Conservation (phyloP, 2,329 filamentous ascomycete genomes). For the Dichotomopilus funicola region DNA sequence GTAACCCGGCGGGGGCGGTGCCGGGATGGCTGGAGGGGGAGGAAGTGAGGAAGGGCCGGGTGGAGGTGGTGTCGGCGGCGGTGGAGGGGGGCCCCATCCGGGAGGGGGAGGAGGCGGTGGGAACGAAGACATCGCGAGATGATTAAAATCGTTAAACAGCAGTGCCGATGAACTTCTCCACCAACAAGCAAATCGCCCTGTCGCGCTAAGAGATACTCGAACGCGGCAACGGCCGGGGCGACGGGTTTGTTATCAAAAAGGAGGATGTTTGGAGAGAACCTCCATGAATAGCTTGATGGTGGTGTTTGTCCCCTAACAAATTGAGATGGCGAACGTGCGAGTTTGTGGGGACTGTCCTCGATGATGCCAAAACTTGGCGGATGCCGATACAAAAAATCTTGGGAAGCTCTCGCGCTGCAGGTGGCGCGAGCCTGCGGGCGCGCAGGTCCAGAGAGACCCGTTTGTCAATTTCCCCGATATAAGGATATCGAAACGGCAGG, state of each 20-base stretch:
- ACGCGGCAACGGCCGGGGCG: conserved; percentile 10
- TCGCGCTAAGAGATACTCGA: conserved; percentile 11
- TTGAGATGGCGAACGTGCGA: conserved; percentile 20
- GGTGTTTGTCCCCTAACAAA: conserved; percentile 17
- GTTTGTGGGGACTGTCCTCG: conserved; percentile 10
- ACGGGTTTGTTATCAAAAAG: conserved; percentile 2
- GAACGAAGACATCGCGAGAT: conserved; percentile 43
- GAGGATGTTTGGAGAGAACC: background rate
- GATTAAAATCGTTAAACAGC: background rate
- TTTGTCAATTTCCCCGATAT: conserved; percentile 10
- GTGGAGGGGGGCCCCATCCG: conserved; percentile 53
- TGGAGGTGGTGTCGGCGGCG: conserved; percentile 51
- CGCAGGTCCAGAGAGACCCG: conserved; percentile 5
- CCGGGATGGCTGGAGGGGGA: conserved; percentile 48
- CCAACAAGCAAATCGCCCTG: conserved; percentile 5
- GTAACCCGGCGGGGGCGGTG: conserved; percentile 81
- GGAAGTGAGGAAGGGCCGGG: conserved; percentile 41
- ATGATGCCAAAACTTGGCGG: conserved; percentile 21
- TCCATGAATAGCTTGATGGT: conserved; percentile 9
- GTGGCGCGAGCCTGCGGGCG: conserved; percentile 19
- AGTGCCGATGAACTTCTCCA: conserved; percentile 7
- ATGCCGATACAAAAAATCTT: conserved; percentile 22
- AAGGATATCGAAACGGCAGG: background rate
- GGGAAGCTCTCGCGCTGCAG: conserved; percentile 17
- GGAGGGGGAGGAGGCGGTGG: conserved; percentile 52